Evolutionary conservation across 345 rosid genomes (phyloP), one percentile per base, ranked within the genome.

Genomic region (Nephelium lappaceum): DNA sequence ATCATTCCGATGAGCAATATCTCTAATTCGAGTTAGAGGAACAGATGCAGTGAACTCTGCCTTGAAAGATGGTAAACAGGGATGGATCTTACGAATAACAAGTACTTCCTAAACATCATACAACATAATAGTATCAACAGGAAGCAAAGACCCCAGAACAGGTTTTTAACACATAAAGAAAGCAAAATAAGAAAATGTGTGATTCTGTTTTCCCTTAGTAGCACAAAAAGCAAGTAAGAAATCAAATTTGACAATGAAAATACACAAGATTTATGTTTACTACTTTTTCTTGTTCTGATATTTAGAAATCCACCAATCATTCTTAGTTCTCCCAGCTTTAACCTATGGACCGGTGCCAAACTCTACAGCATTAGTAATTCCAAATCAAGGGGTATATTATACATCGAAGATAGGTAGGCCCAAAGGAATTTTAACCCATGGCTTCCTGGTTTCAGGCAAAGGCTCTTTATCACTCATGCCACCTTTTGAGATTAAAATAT

Each of bases 1-100:
- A 79, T 91, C 98, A 84, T 80, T 83, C 69, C 99, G 92, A 79
- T 96, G 99, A 75, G 98, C 99, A 63, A 96, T 96, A 85, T 96
- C 99, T 83, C 99, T 91, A 77, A 96, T 96, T 76, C 99, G 88
- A 77, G 99, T 96, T 60, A 96, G 84, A 84, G 99, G 99, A 62
- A 96, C 99, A 76, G 99, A 92, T 62, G 97, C 97, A 5, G 99
- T 96, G 79, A 96, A 96, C 85, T 96, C 99, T 80, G 98, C 97
- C 83, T 96, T 96, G 71, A 96, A 96, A 78, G 98, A 96, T 79
- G 99, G 99, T 80, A 96, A 85, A 78, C 97, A 94, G 7, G 97
- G 97, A 83, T 96, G 99, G 81, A 96, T 96, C 84, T 91, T 94
- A 55, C 97, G 94, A 83, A 91, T 84, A 84, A 93, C 92, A 77